A percentile compares a stretch with the other conserved stretches of the same genome.
These are phyloP conservation scores for Phytophthora hybrid DNA, from an alignment of 352 stramenopile species.

Conservation along the genomic window DNA sequence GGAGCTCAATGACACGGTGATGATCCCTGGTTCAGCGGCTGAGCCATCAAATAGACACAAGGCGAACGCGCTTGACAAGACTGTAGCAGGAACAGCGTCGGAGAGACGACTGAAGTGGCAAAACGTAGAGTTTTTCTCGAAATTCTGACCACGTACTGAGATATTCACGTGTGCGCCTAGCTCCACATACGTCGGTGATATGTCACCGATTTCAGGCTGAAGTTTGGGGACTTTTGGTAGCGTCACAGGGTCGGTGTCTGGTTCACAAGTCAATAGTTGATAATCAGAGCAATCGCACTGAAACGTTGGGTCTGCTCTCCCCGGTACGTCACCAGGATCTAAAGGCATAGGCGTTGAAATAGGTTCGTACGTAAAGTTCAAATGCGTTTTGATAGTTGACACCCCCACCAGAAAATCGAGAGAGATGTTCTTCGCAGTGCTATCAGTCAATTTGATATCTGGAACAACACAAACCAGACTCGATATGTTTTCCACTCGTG, in stretches of 20 bases:
- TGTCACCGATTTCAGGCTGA: conserved; percentile 13
- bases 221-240: not conserved
- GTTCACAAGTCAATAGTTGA: not conserved
- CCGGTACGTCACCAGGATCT: conserved; percentile 16
- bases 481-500: conserved; percentile 28
- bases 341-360: conserved; percentile 6
- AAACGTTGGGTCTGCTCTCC: conserved; percentile 11
- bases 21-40: not conserved
- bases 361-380: conserved; percentile 33
- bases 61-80: conserved; percentile 24
- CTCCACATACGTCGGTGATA: conserved; percentile 37
- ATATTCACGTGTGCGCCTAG: conserved; percentile 29
- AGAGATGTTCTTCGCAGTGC: conserved; percentile 5
- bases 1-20: conserved; percentile 30
- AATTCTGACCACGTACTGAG: conserved; percentile 41
- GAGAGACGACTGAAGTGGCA: conserved; percentile 33
- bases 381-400: conserved; percentile 14
- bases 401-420: conserved; percentile 29
- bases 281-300: not conserved
- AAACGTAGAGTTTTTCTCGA: conserved; percentile 33
- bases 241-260: not conserved
- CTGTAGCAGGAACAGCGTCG: conserved; percentile 18
- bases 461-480: conserved; percentile 33
- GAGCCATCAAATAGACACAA: conserved; percentile 33
- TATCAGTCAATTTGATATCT: conserved; percentile 16